Evolutionary conservation across 768 basidiomycete species (phyloP).

Genomic region (Suillus cothurnatus): DNA sequence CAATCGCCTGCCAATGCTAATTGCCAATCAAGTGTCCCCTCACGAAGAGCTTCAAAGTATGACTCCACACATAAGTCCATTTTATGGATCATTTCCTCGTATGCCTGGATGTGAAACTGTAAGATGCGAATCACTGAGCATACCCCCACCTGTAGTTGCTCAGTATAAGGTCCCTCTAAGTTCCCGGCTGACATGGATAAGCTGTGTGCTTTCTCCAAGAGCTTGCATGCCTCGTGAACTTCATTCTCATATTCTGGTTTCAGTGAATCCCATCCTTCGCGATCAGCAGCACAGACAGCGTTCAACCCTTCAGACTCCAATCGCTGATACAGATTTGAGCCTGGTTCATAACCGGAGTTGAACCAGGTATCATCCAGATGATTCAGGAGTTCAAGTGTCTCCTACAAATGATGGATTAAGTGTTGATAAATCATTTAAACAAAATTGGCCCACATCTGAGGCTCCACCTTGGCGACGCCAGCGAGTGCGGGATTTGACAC

Average conservation of each 20-base stretch:
- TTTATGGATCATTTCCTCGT: background rate
- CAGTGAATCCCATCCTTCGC: background rate
- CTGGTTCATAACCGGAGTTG: background rate
- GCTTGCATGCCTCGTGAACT: background rate
- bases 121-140: background rate
- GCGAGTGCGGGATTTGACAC: background rate
- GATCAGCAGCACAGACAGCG: background rate
- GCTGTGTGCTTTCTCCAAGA: background rate
- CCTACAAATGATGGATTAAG: background rate
- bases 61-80: background rate
- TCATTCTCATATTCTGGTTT: background rate
- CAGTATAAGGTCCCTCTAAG: background rate
- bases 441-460: background rate
- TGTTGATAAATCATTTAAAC: background rate
- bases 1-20: background rate
- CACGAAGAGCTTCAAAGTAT: background rate
- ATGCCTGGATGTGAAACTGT: background rate
- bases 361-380: background rate
- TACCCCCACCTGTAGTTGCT: background rate
- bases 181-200: background rate
- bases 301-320: background rate
- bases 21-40: background rate
- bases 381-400: background rate
- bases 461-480: background rate
- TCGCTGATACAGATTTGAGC: background rate